Evolutionary conservation across 1,284 basidiomycete genomes (phyloP).

Genomic region (Boletellus sp.): DNA sequence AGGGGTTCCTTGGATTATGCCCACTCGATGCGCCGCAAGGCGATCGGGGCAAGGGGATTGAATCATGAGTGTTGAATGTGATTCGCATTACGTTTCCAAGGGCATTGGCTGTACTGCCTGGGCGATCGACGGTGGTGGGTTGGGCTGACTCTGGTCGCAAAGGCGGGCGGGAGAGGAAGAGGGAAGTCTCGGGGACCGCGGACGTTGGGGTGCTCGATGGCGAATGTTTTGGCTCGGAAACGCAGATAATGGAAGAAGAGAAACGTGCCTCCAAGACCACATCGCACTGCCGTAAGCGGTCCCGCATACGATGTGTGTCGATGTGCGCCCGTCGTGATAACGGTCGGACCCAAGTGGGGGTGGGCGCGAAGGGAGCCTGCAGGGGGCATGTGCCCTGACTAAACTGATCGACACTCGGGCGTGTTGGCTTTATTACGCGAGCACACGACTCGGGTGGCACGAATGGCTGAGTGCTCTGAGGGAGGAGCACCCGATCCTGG

Average conservation of each 20-base stretch:
- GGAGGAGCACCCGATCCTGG: background rate
- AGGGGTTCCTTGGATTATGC: conserved; percentile 1
- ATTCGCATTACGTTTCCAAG: conserved; percentile 19
- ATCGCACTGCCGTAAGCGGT: conserved; percentile 14
- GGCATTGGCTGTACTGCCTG: background rate
- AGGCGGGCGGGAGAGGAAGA: background rate
- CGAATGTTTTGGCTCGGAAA: background rate
- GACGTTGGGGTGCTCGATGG: background rate
- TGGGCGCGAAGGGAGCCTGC: background rate
- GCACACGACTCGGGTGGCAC: background rate
- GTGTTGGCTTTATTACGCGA: background rate
- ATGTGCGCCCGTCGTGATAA: conserved; percentile 11
- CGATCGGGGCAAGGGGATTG: conserved; percentile 21
- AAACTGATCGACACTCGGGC: conserved; percentile 6
- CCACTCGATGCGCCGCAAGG: conserved; percentile 7
- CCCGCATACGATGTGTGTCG: background rate
- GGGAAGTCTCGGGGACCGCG: conserved; percentile 4
- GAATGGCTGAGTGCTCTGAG: too few relatives aligned
- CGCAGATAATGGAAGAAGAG: conserved; percentile 15
- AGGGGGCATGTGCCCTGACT: background rate
- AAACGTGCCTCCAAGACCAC: conserved; percentile 9
- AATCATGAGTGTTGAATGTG: background rate
- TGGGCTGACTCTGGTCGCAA: background rate
- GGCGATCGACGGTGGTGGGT: background rate
- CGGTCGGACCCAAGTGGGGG: background rate